Evolutionary conservation across 2,329 filamentous ascomycete species (phyloP), one percentile per base, ranked within the genome.

Genomic region (Hypoxylon sp.): DNA sequence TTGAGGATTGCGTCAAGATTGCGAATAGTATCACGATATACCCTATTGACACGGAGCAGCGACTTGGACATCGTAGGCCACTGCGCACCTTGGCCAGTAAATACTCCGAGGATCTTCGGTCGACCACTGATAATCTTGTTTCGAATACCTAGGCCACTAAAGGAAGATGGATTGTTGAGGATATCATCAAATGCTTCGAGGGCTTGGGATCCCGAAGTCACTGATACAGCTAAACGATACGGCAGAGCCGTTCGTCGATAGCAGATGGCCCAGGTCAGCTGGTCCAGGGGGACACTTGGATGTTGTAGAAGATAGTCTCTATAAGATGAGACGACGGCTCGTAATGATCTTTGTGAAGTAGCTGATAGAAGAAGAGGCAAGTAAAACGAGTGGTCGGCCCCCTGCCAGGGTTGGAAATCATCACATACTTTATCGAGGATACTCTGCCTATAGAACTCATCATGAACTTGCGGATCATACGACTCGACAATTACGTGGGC

Each of bases 401-500:
- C 56, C 35, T 2, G 13, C 1, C 4, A 14, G 14, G 10, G 0
- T 13, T 42, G 33, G 3, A 24, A n/a, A 24, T 46, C 9, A 8
- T 29, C 4, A 3, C 9, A 5, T 11, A 13, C 5, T 26, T 47
- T 5, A 29, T 46, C 5, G 10, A 35, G n/a, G 17, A 4, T 29
- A n/a, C 10, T 33, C 11, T 39, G 31, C 31, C 31, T 52, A 50
- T 47, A 70, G 19, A 72, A 37, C 1, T 22, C 22, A 48, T 75
- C 60, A 55, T 81, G 81, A 3, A 81, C 66, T 0, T 71, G 59
- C 0, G 81, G 76, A 1, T 74, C 68, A 56, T 82, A 83, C 14
- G 75, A 69, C 72, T 84, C 82, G 24, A 84, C 59, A 53, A 84
- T 83, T 44, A 77, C 81, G 68, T 83, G 82, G 0, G 81, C 77